Evolutionary conservation across 2,329 filamentous ascomycete species (phyloP).

Genomic region (Corinectria fuckeliana): DNA sequence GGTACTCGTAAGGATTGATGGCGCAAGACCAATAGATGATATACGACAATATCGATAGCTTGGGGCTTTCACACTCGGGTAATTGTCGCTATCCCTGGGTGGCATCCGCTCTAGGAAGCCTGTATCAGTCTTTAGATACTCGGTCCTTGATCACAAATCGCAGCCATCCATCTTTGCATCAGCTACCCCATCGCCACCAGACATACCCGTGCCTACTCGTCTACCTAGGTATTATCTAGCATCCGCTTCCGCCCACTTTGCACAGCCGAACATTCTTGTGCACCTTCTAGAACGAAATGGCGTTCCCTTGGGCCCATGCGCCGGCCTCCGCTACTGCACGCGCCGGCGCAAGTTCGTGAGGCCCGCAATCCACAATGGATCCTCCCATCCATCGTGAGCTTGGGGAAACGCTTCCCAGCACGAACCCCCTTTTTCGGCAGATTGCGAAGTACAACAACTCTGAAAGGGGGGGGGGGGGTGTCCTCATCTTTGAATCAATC

Average conservation of each 20-base stretch:
- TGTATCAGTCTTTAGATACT: no score
- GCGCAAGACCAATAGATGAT: no score
- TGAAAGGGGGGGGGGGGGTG: neutral
- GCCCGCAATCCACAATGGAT: neutral
- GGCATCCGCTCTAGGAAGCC: no score
- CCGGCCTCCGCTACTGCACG: slow-evolving; percentile 22
- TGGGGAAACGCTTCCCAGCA: neutral
- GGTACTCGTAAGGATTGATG: no score
- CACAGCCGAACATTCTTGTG: slow-evolving; percentile 17
- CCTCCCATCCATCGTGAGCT: slow-evolving; percentile 2
- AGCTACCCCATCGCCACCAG: neutral
- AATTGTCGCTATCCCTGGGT: no score
- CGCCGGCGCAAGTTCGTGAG: neutral
- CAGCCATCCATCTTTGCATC: neutral
- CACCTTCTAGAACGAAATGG: slow-evolving; percentile 39
- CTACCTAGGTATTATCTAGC: no score
- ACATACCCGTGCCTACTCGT: no score
- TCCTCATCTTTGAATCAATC: slow-evolving; percentile 23
- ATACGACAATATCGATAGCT: no score
- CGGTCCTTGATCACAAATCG: no score
- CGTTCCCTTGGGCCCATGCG: slow-evolving; percentile 15
- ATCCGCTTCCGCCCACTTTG: no score
- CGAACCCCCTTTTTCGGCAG: slow-evolving; percentile 35
- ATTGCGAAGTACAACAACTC: no score
- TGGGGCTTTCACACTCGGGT: no score